Conservation (phyloP, 768 basidiomycete species). For the Neoboletus brunneissimus region DNA sequence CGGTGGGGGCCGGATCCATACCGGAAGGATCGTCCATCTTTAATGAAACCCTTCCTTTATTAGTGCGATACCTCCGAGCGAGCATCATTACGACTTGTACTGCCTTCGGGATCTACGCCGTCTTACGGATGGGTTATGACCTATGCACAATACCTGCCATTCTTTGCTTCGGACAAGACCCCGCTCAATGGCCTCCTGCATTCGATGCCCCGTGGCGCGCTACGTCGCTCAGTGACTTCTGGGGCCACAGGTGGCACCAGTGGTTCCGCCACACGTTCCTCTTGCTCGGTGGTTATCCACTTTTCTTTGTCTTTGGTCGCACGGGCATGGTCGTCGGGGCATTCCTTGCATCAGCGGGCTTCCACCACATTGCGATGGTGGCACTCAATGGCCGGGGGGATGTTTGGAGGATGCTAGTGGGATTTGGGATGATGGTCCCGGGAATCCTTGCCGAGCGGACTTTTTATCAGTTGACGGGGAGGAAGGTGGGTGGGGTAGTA, state of each 20-base stretch:
- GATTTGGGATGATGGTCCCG: neutral
- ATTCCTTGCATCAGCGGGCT: neutral
- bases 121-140: neutral
- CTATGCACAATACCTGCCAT: neutral
- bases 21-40: constrained; percentile 31
- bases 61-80: constrained; percentile 30
- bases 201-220: neutral
- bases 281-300: neutral
- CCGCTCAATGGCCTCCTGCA: neutral
- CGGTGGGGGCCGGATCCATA: constrained; percentile 23
- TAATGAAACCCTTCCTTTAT: constrained; percentile 30
- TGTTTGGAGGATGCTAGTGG: neutral
- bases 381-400: constrained; percentile 48
- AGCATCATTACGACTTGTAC: constrained; percentile 40
- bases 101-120: constrained; percentile 44
- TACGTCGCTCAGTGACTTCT: neutral
- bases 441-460: neutral
- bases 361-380: constrained; percentile 34
- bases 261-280: neutral
- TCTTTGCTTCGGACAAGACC: neutral
- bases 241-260: neutral
- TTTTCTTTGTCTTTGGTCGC: neutral
- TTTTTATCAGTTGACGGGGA: constrained; percentile 4
- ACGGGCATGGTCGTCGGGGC: neutral
- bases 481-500: constrained; percentile 26